Base-by-base conservation (phyloP, 768 basidiomycete genomes). In the Leccinum disarticulatum region DNA sequence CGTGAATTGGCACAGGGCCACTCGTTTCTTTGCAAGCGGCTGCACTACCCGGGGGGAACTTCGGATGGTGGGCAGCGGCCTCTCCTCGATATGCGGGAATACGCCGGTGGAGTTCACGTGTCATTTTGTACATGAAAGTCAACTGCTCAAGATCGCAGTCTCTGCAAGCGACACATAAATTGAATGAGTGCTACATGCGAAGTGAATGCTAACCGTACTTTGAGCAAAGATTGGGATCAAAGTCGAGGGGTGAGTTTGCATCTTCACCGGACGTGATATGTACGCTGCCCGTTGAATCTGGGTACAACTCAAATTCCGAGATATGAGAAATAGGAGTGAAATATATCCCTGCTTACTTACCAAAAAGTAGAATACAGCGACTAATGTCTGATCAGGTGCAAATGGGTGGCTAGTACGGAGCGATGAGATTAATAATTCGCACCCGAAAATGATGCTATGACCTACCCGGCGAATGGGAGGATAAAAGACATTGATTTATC, bases 401-500 rank as follows among this genome's bases (percentile, higher is more conserved):
- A 70, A 64, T 0, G 70, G 56, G 27, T 61, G 71, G 7, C 77
- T 79, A 19, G 36, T 36, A 19, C n/a, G 33, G 7, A 19, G 31
- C 1, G 22, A 27, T 48, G 3, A 30, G 19, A 1, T 51, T 13
- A 48, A n/a, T 31, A 6, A 6, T 35, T 52, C 30, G 19, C 10
- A 25, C 33, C 2, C 11, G 25, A 31, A 1, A 14, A 28, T 31
- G 17, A 6, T 47, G 41, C 7, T 5, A 3, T 15, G n/a, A 10
- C 77, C 51, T 63, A 84, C 82, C 75, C 77, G 3, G 79, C 70
- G 19, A 79, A 60, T 0, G 75, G 61, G 0, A 71, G 77, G 13
- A 84, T 66, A 52, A 77, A 75, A 47, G 80, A 62, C n/a, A 83
- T 77, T 6, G 85, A 79, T 61, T 87, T 87, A 63, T 88, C 87